Evolutionary conservation across 345 rosid species (phyloP), one percentile per base, ranked within the genome.

Genomic region (Eucalyptus guilfoylei): DNA sequence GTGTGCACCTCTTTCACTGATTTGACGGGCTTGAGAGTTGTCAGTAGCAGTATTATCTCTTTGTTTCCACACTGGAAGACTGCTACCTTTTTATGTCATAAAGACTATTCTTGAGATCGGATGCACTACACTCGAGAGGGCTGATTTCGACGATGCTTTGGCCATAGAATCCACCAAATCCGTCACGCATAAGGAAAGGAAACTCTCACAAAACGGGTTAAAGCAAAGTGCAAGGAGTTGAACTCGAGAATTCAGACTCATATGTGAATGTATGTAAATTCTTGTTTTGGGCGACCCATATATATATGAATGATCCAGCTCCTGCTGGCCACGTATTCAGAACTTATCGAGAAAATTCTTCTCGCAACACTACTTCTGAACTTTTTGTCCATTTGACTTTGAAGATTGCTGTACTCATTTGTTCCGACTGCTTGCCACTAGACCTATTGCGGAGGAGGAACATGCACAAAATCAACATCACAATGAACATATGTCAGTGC

Each of bases 381-480:
- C 32, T 16, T 80, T 52, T 32, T 45, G 52, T 76, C 24, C 49
- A 4, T 80, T 44, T n/a, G 76, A n/a, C 76, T 67, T 67, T 67
- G 21, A n/a, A 67, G 76, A 67, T n/a, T 67, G 76, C 3, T 67
- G 10, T 7, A n/a, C 21, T 67, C 40, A 67, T n/a, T 67, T 67
- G 6, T 14, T n/a, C 40, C 40, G 16, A n/a, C 19, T 92, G 93
- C 92, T 85, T 93, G 94, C 88, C 88, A 92, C 48, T 93, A 92
- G 92, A 81, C 87, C 34, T 89, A 89, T 87, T 93, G 93, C 86
- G 93, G 93, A 87, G 93, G 89, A 76, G 93, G 94, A 87, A 86
- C 90, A 7, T 87, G 93, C 90, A 90, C 87, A 42, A 93, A 87
- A 69, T 88, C 88, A 37, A 14, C 89, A 80, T 67, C 86, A 37